These are phyloP conservation scores for Dissophora ornata DNA, from an alignment of 192 early-diverging fungal species.

Conservation along the genomic window DNA sequence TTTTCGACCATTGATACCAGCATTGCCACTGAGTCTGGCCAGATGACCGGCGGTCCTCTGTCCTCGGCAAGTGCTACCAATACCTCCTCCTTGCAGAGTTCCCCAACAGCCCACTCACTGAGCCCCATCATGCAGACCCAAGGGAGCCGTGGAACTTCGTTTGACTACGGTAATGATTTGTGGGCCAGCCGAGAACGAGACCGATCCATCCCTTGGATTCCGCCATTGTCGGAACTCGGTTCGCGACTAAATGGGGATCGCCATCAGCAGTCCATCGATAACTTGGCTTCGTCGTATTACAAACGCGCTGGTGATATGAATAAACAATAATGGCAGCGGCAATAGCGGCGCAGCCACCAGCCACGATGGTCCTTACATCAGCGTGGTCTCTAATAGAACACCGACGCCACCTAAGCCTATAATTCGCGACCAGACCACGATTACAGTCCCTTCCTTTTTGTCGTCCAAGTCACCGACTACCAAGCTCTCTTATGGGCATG, in stretches of 20 bases:
- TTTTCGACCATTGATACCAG: constrained; percentile 6
- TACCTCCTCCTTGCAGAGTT: constrained; percentile 24
- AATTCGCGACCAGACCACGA: too few species aligned
- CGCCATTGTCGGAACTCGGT: too few species aligned
- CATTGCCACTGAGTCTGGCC: not conserved
- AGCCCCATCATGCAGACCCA: not conserved
- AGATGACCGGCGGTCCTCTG: not conserved
- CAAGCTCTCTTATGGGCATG: too few species aligned
- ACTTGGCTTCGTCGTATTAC: constrained; percentile 36
- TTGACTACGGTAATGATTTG: not conserved
- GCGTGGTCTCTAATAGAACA: too few species aligned
- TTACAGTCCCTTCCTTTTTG: too few species aligned
- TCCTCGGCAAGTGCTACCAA: constrained; percentile 1
- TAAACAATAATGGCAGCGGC: too few species aligned
- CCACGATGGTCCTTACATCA: too few species aligned
- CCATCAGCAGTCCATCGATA: constrained; percentile 26
- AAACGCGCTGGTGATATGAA: constrained; percentile 20
- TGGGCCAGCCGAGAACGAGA: constrained; percentile 6
- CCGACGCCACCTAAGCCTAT: too few species aligned
- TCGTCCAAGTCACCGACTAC: too few species aligned
- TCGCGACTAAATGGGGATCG: not conserved
- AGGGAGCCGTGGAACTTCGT: not conserved
- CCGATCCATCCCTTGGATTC: not conserved
- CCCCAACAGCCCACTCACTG: constrained; percentile 6
- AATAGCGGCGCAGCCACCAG: too few species aligned